Evolutionary conservation across 139 green algal genomes (phyloP), one percentile per base, ranked within the genome.

Genomic region (Trebouxia sp.): DNA sequence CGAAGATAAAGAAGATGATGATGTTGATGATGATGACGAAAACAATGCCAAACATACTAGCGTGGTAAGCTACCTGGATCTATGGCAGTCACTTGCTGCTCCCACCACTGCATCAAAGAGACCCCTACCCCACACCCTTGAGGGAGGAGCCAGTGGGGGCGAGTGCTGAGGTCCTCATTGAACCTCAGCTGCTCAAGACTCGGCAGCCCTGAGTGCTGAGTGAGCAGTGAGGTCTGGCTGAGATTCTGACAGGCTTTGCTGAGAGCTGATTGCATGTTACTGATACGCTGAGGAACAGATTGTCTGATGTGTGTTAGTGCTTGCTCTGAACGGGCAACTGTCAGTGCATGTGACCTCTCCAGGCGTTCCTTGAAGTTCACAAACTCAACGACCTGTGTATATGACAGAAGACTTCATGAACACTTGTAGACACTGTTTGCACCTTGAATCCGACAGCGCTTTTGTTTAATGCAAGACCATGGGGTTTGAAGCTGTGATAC

Each of bases 371-470:
- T 89, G 77, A 97, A 97, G 9, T 85, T 86, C 1, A 92, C 87
- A 87, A 97, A 96, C 82, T 97, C 93, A 1, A 94, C 28, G n/a
- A 95, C 88, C 92, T 95, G 87, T 20, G 22, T 67, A n/a, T n/a
- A n/a, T n/a, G n/a, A n/a, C n/a, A n/a, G n/a, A n/a, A n/a, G n/a
- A n/a, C n/a, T n/a, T n/a, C n/a, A n/a, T n/a, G n/a, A n/a, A n/a
- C n/a, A n/a, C n/a, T n/a, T n/a, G n/a, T n/a, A n/a, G n/a, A n/a
- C n/a, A n/a, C n/a, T n/a, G n/a, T n/a, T n/a, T n/a, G n/a, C n/a
- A n/a, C n/a, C n/a, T n/a, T n/a, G n/a, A n/a, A n/a, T n/a, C n/a
- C n/a, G n/a, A n/a, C n/a, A n/a, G n/a, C n/a, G n/a, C n/a, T n/a
- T n/a, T n/a, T n/a, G n/a, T n/a, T n/a, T n/a, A n/a, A n/a, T n/a